phyloP scores from a whole-genome alignment of 345 rosid species.

The Melaleuca quinquenervia region DNA sequence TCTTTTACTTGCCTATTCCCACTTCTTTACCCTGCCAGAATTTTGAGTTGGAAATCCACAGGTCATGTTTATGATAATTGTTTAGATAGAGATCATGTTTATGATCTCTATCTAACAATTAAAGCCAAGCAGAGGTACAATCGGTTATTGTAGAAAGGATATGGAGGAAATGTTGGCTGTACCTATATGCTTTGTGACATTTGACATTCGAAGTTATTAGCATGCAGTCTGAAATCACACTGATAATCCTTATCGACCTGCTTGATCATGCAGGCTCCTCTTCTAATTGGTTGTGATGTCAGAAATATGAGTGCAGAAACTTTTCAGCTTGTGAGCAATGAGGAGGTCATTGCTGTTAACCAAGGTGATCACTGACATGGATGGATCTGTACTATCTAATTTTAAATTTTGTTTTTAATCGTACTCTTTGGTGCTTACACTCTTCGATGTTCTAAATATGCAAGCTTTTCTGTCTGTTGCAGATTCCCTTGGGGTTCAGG shows the following conservation, averaged over 20 bases:
- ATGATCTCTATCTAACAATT: background rate
- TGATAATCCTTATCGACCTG: background rate
- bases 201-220: background rate
- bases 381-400: background rate
- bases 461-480: constrained; percentile 9
- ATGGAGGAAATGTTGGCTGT: background rate
- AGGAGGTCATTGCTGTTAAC: constrained; percentile 83
- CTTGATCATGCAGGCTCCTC: constrained; percentile 65
- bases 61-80: background rate
- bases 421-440: background rate
- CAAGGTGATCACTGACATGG: constrained; percentile 47
- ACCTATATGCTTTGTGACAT: background rate
- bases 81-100: background rate
- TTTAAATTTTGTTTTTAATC: background rate
- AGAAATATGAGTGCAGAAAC: constrained; percentile 79
- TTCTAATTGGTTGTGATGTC: constrained; percentile 88
- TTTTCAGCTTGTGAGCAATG: constrained; percentile 61
- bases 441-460: background rate
- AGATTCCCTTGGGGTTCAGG: constrained; percentile 97
- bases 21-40: background rate
- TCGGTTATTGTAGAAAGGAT: background rate
- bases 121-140: background rate
- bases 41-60: background rate
- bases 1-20: background rate
- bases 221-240: background rate